Conservation (phyloP, 2,329 filamentous ascomycete species). For the Colletotrichum melonis region DNA sequence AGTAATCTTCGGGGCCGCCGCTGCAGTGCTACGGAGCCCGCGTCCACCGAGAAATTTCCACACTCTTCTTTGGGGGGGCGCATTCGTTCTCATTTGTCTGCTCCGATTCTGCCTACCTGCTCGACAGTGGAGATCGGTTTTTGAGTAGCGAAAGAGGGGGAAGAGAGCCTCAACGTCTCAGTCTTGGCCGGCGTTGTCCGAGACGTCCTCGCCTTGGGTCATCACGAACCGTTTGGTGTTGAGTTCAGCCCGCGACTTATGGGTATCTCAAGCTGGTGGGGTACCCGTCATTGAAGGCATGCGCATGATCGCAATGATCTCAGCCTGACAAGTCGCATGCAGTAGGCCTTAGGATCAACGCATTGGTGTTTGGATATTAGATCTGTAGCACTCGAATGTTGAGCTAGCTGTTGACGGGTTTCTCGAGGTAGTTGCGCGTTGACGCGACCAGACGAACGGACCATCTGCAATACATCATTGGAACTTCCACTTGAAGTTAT, state of each 20-base stretch:
- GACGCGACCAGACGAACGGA: background rate
- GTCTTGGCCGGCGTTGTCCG: background rate
- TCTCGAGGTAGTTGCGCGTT: background rate
- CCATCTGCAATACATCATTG: background rate
- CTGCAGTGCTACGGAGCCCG: background rate
- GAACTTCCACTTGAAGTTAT: too few relatives aligned
- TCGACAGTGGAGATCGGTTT: background rate
- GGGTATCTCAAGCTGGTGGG: too few relatives aligned
- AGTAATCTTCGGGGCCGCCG: conserved; percentile 12
- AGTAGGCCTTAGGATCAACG: background rate
- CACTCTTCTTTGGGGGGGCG: background rate
- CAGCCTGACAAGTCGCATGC: background rate
- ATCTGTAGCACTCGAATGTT: background rate
- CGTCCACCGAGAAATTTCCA: background rate
- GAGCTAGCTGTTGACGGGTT: background rate
- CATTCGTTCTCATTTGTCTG: background rate
- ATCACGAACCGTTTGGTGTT: background rate
- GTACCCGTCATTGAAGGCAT: background rate
- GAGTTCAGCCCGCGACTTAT: background rate
- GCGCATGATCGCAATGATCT: background rate
- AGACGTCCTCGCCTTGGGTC: background rate
- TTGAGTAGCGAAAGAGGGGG: background rate
- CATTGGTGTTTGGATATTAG: background rate
- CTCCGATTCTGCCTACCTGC: background rate
- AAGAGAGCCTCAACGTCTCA: background rate